Conservation (phyloP, 164 flowering plant species). For the Cinnamomum micranthum region DNA sequence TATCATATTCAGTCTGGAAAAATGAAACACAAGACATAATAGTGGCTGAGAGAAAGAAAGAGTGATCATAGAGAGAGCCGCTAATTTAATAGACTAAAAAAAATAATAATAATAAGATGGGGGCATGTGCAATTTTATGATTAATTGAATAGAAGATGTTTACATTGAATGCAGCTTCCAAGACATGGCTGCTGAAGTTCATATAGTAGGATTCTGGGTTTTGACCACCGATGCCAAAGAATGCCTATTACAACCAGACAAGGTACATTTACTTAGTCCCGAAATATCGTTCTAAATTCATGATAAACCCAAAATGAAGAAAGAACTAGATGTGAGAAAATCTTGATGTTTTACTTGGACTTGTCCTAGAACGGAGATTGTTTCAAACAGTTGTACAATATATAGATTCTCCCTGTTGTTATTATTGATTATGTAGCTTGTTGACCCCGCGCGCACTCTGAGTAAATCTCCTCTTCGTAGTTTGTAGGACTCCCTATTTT, state of each 20-base stretch:
- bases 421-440: constrained; percentile 9
- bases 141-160: no score
- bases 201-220: constrained; percentile 50
- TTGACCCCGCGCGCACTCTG: constrained; percentile 16
- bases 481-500: constrained; percentile 13
- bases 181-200: constrained; percentile 51
- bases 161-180: constrained; percentile 68
- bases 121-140: no score
- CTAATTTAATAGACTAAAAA: no score
- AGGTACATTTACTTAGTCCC: no score
- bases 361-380: constrained; percentile 13
- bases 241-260: constrained; percentile 27
- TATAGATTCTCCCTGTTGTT: constrained; percentile 18
- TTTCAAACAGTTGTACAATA: constrained; percentile 7
- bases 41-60: background rate
- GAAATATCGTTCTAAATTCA: background rate
- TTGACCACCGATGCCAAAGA: constrained; percentile 44
- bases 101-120: no score
- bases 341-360: constrained; percentile 6
- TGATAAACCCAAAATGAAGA: background rate
- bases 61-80: no score
- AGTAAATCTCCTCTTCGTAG: constrained; percentile 20
- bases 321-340: no score
- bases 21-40: background rate
- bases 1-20: constrained; percentile 31